Percentiles rank a stretch among this genome's conserved stretches.
Evolutionary conservation across 352 stramenopile species (phyloP).

Genomic region (Phytophthora kernoviae): DNA sequence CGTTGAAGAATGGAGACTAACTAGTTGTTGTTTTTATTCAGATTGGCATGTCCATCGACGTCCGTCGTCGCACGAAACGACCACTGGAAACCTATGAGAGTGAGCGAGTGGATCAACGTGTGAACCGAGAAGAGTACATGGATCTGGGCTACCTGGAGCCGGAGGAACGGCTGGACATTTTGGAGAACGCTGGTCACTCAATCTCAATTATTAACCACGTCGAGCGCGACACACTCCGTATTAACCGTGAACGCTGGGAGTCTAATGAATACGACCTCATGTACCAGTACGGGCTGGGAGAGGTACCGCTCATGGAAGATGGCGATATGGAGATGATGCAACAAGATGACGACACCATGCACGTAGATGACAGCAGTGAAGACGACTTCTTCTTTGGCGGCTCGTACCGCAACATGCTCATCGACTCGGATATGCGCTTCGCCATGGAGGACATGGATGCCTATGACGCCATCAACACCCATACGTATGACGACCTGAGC

Average conservation of each 20-base stretch:
- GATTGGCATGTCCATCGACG: conserved; percentile 69
- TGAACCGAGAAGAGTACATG: conserved; percentile 83
- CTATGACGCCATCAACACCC: conserved; percentile 60
- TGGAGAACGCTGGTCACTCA: conserved; percentile 71
- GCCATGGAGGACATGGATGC: conserved; percentile 78
- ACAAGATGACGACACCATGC: conserved; percentile 51
- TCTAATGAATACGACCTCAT: conserved; percentile 87
- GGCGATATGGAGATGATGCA: conserved; percentile 61
- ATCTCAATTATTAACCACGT: conserved; percentile 67
- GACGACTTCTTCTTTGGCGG: conserved; percentile 60
- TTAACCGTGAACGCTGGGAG: conserved; percentile 85
- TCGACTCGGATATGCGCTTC: conserved; percentile 63
- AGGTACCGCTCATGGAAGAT: conserved; percentile 67
- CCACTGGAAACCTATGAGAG: conserved; percentile 70
- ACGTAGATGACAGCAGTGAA: conserved; percentile 54
- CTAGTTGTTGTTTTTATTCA: conserved; percentile 18
- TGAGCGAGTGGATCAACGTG: conserved; percentile 57
- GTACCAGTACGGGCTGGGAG: conserved; percentile 79
- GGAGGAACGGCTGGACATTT: conserved; percentile 76
- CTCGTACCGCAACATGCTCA: conserved; percentile 43
- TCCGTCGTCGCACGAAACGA: conserved; percentile 67
- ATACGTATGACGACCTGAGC: conserved; percentile 65
- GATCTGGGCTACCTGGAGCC: conserved; percentile 81
- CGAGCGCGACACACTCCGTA: conserved; percentile 69
- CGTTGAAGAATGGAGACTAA: background rate